A percentile compares a stretch with the other conserved stretches of the same genome.
phyloP scores from a whole-genome alignment of 371 early-diverging fungal species.

The Mortierella polycephala region DNA sequence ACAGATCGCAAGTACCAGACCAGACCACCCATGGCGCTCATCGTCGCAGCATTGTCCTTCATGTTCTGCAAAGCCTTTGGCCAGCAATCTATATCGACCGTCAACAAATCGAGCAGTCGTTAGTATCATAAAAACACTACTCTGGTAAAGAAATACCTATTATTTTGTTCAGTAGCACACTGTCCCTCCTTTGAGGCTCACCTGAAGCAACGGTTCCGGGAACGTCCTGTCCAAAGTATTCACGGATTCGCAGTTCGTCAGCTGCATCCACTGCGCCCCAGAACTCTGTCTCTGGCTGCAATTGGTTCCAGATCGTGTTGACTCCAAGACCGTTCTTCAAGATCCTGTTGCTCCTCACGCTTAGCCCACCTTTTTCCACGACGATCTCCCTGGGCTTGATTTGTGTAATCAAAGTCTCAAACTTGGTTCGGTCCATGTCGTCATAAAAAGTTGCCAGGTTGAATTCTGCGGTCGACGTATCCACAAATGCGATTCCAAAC shows the following conservation, averaged over 20 bases:
- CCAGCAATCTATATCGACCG: slow-evolving; percentile 80
- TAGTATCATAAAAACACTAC: neutral
- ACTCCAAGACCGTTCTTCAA: slow-evolving; percentile 73
- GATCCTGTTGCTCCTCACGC: slow-evolving; percentile 71
- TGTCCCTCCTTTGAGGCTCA: neutral
- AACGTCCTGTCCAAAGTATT: slow-evolving; percentile 70
- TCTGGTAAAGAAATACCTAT: neutral
- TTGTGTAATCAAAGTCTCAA: slow-evolving; percentile 95
- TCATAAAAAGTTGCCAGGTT: slow-evolving; percentile 85
- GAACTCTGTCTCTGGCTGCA: slow-evolving; percentile 85
- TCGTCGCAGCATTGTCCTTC: slow-evolving; percentile 56
- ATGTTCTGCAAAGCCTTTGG: slow-evolving; percentile 57
- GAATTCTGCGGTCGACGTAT: slow-evolving; percentile 95
- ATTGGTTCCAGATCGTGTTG: slow-evolving; percentile 73
- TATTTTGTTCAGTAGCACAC: neutral
- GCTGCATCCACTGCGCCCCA: slow-evolving; percentile 79
- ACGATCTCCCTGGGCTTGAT: slow-evolving; percentile 91
- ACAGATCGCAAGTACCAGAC: slow-evolving; percentile 80
- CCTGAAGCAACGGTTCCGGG: slow-evolving; percentile 29
- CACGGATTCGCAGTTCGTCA: slow-evolving; percentile 72
- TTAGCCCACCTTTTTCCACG: slow-evolving; percentile 80
- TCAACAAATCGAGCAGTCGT: no score
- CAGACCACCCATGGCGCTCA: slow-evolving; percentile 84
- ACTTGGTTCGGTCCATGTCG: slow-evolving; percentile 83
- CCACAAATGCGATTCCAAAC: slow-evolving; percentile 94